These are phyloP conservation scores for Russula virescens DNA, from an alignment of 768 basidiomycete species.

Conservation along the genomic window DNA sequence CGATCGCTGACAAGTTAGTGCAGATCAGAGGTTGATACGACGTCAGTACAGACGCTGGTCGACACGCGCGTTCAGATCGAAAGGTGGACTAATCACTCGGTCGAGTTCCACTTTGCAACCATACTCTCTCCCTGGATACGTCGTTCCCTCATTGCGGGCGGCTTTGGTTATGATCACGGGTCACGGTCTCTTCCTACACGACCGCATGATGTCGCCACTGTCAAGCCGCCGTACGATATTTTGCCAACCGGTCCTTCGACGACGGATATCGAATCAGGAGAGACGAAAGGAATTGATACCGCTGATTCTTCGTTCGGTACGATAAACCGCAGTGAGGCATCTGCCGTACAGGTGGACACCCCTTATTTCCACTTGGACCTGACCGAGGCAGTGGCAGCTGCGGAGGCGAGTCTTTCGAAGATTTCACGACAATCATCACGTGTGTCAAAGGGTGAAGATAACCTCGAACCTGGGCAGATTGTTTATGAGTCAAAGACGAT, in stretches of 20 bases:
- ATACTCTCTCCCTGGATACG: conserved; percentile 92
- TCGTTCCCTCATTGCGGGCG: conserved; percentile 81
- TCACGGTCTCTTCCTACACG: conserved; percentile 28
- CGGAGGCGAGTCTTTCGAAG: conserved; percentile 25
- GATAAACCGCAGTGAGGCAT: conserved; percentile 13
- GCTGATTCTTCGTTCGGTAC: conserved; percentile 16
- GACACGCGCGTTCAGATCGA: conserved; percentile 88
- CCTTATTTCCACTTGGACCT: conserved; percentile 82
- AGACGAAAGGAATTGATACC: neutral
- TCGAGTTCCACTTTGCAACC: conserved; percentile 94
- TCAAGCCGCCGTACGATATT: conserved; percentile 62
- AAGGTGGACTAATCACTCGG: conserved; percentile 69
- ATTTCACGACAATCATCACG: neutral
- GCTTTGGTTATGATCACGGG: conserved; percentile 72
- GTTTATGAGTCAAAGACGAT: neutral
- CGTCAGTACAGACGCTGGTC: conserved; percentile 84
- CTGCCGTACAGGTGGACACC: conserved; percentile 47
- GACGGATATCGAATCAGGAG: conserved; percentile 21
- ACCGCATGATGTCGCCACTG: conserved; percentile 64
- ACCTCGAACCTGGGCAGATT: neutral
- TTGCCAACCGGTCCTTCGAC: conserved; percentile 32
- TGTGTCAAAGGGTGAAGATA: neutral
- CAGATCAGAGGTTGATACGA: conserved; percentile 87
- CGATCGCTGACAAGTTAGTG: conserved; percentile 2
- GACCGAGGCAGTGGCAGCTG: conserved; percentile 29